Evolutionary conservation across 2,329 filamentous ascomycete genomes (phyloP).

Genomic region (Aureobasidium sp.): DNA sequence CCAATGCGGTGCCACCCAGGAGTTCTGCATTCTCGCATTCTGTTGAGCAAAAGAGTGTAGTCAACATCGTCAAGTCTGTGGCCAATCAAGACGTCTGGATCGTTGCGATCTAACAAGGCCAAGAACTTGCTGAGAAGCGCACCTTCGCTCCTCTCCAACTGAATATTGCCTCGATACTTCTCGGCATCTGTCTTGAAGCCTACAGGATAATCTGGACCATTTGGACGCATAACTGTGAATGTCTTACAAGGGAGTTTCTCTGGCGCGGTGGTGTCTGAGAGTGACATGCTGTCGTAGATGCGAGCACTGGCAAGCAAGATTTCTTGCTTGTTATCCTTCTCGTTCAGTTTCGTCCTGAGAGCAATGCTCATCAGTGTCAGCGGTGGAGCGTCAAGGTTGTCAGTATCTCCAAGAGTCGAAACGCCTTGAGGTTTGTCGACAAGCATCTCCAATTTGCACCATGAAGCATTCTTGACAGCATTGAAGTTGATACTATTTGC

Average conservation of each 20-base stretch:
- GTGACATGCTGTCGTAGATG: conserved; percentile 81
- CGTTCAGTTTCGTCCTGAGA: conserved; percentile 79
- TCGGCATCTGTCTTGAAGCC: conserved; percentile 75
- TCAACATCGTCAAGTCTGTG: conserved; percentile 97
- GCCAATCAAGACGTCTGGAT: conserved; percentile 89
- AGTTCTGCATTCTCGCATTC: conserved; percentile 82
- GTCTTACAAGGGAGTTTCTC: conserved; percentile 84
- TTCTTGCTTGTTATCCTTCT: conserved; percentile 92
- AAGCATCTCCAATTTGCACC: conserved; percentile 90
- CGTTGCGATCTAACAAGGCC: conserved; percentile 75
- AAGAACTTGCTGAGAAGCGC: conserved; percentile 84
- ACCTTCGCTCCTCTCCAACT: conserved; percentile 72
- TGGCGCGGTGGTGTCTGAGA: conserved; percentile 79
- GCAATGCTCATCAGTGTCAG: conserved; percentile 94
- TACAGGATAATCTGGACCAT: conserved; percentile 63
- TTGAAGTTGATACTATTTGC: conserved; percentile 65
- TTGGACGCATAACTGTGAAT: conserved; percentile 84
- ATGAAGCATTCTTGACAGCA: conserved; percentile 82
- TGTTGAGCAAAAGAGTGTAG: conserved; percentile 80
- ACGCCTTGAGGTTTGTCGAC: conserved; percentile 72
- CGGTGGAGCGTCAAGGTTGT: conserved; percentile 74
- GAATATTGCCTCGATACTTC: conserved; percentile 67
- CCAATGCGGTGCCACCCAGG: conserved; percentile 93
- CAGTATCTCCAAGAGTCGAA: conserved; percentile 62
- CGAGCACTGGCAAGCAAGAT: conserved; percentile 85